Evolutionary conservation across 164 flowering plant species (phyloP).

Genomic region (Amborella trichopoda): DNA sequence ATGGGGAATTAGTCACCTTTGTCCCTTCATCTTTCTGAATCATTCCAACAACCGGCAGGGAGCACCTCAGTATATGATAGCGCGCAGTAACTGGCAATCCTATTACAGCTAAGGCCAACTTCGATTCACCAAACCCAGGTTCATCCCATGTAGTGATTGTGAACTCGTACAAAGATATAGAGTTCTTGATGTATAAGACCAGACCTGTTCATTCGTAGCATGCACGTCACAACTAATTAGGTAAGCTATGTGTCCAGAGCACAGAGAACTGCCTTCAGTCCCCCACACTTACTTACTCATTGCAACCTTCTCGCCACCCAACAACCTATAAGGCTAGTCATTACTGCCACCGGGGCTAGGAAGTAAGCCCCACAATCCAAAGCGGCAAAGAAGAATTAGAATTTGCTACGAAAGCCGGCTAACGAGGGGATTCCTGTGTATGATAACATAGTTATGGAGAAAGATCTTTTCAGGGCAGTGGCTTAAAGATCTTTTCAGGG

Average conservation of each 20-base stretch:
- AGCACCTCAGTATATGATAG: conserved; percentile 10
- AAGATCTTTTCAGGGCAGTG: no score
- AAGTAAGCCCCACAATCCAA: conserved; percentile 13
- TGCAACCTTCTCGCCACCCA: neutral
- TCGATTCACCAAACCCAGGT: conserved; percentile 3
- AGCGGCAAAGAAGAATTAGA: conserved; percentile 10
- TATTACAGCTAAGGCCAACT: conserved; percentile 13
- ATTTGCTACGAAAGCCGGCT: conserved; percentile 8
- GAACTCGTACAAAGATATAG: conserved; percentile 1
- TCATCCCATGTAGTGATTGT: conserved; percentile 2
- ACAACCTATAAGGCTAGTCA: neutral
- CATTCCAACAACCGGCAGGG: conserved; percentile 4
- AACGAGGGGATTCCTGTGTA: no score
- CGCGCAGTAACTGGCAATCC: conserved; percentile 6
- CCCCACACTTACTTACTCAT: neutral
- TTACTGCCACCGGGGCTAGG: conserved; percentile 4
- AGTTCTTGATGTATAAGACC: neutral
- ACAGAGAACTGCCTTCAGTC: neutral
- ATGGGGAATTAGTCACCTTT: conserved; percentile 7
- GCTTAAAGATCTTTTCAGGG: no score
- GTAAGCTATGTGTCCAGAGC: no score
- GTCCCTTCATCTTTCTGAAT: conserved; percentile 1
- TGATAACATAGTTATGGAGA: no score
- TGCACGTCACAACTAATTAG: no score
- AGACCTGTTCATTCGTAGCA: no score